Conservation (phyloP, 2,329 filamentous ascomycete species). For the Ilyonectria sp. region DNA sequence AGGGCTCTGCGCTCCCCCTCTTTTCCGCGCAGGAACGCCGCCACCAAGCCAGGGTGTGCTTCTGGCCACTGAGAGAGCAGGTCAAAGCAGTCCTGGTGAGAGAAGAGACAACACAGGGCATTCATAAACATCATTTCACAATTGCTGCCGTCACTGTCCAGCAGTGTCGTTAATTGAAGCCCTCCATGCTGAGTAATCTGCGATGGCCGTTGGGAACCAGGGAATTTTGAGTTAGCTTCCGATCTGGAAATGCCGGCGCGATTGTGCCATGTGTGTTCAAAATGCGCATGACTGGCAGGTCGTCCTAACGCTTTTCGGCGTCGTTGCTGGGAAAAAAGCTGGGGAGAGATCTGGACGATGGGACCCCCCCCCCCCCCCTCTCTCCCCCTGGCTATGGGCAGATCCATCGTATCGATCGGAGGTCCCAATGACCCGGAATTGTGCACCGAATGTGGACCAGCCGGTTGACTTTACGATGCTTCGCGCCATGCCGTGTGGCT, state of each 20-base stretch:
- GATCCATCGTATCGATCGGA: not conserved
- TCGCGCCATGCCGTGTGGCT: constrained; percentile 1
- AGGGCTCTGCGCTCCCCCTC: not conserved
- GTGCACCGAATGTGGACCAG: no score
- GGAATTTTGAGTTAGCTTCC: constrained; percentile 24
- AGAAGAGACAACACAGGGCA: not conserved
- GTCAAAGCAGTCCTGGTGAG: not conserved
- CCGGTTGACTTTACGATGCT: not conserved
- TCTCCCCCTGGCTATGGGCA: no score
- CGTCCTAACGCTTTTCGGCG: constrained; percentile 8
- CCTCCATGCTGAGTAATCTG: constrained; percentile 30
- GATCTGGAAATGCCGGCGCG: not conserved
- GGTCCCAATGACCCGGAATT: not conserved
- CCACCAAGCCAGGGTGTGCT: not conserved
- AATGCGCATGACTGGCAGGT: not conserved
- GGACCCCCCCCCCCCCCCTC: not conserved
- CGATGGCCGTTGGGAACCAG: constrained; percentile 13
- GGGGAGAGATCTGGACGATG: not conserved
- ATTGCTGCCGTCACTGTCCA: not conserved
- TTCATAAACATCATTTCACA: not conserved
- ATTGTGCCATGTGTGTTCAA: not conserved
- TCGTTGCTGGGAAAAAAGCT: not conserved
- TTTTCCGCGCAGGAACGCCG: not conserved
- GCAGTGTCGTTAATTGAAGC: constrained; percentile 1
- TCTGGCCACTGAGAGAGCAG: not conserved